Evolutionary conservation across 192 early-diverging fungal species (phyloP).

Genomic region (Lobosporangium transversale): DNA sequence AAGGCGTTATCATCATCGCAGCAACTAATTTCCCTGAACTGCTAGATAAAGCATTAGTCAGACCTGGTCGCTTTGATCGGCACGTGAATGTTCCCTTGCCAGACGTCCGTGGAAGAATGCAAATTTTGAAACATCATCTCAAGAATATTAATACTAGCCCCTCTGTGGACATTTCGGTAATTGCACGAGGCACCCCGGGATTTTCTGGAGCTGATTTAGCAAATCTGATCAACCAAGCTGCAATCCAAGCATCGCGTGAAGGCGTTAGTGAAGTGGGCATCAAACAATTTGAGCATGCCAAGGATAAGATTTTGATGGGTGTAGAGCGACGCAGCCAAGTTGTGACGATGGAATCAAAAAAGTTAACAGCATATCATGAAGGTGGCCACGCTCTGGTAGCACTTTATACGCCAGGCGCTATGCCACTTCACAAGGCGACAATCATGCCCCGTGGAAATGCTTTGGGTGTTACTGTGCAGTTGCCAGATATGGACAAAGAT

Average conservation of each 20-base stretch:
- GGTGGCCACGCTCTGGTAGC: constrained; percentile 97
- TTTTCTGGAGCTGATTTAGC: constrained; percentile 99
- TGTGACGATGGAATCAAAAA: constrained; percentile 87
- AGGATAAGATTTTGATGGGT: constrained; percentile 99
- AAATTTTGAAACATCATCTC: constrained; percentile 92
- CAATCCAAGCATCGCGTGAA: constrained; percentile 92
- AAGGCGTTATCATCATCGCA: constrained; percentile 98
- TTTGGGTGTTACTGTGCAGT: constrained; percentile 88
- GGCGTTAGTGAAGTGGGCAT: constrained; percentile 75
- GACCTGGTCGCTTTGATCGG: constrained; percentile 98
- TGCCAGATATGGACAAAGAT: constrained; percentile 93
- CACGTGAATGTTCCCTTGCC: constrained; percentile 93
- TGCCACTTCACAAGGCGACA: constrained; percentile 97
- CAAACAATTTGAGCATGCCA: constrained; percentile 94
- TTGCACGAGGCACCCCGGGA: constrained; percentile 97
- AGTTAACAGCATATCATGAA: constrained; percentile 97
- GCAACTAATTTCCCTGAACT: constrained; percentile 99
- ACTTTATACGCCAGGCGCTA: constrained; percentile 93
- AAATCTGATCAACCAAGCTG: constrained; percentile 97
- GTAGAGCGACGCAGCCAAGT: constrained; percentile 93
- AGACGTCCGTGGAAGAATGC: constrained; percentile 94
- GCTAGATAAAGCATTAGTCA: constrained; percentile 94
- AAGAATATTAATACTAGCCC: constrained; percentile 77
- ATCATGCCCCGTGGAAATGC: constrained; percentile 95
- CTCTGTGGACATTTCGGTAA: constrained; percentile 81